Conservation (phyloP, 2,329 filamentous ascomycete genomes). For the Trichoderma endophyticum region DNA sequence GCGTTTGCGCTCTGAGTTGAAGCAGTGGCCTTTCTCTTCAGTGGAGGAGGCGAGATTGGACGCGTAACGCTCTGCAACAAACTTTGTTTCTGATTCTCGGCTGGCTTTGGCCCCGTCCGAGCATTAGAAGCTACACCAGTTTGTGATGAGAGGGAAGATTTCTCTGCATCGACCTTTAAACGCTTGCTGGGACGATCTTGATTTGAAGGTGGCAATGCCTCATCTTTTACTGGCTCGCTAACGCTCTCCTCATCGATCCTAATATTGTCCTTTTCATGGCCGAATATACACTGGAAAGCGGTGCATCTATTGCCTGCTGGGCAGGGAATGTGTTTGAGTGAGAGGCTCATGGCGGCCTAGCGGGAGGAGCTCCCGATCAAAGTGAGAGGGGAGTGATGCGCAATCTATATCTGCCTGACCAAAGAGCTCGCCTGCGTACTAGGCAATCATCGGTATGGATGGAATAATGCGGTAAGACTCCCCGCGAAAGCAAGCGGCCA, state of each 20-base stretch:
- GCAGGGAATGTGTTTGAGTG: slow-evolving; percentile 49
- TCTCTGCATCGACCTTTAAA: slow-evolving; percentile 26
- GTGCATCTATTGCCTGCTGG: slow-evolving; percentile 47
- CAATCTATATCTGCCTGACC: not conserved
- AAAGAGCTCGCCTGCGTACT: not conserved
- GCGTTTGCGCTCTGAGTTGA: slow-evolving; percentile 14
- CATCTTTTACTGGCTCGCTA: not conserved
- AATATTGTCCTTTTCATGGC: slow-evolving; percentile 39
- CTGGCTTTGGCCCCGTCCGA: not conserved
- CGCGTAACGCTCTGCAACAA: slow-evolving; percentile 26
- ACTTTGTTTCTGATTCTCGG: not conserved
- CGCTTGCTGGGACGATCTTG: slow-evolving; percentile 34
- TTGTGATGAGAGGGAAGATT: not conserved
- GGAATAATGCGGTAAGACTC: not conserved
- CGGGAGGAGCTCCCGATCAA: not conserved
- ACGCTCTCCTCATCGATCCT: not conserved
- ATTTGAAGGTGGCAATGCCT: slow-evolving; percentile 18
- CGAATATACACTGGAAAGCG: slow-evolving; percentile 51
- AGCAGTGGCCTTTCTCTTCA: slow-evolving; percentile 27
- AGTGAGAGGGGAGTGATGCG: slow-evolving; percentile 12
- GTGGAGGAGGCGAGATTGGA: slow-evolving; percentile 35
- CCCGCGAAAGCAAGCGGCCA: not conserved
- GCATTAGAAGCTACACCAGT: not conserved
- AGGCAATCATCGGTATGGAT: not conserved
- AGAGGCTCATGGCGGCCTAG: slow-evolving; percentile 33